Base-by-base conservation (phyloP, 1,284 basidiomycete species). In the Schizophyllum amplum region DNA sequence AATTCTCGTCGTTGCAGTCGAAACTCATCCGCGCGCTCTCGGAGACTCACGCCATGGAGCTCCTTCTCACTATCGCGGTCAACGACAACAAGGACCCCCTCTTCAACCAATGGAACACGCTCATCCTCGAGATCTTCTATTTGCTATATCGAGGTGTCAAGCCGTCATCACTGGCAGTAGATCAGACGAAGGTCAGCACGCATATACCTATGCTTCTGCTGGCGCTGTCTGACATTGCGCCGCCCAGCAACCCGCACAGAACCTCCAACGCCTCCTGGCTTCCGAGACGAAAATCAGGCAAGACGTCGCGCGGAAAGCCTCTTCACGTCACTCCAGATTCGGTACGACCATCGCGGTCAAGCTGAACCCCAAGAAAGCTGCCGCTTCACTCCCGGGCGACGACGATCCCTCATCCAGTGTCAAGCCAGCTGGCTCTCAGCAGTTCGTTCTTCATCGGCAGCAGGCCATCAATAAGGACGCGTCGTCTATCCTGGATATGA, bases 61-160 rank as follows among this genome's bases (percentile, higher is more conserved):
- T 97, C 4, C 72, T 98, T 13, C 75, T 94, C 51, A 93, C 91
- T 4, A 83, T 96, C 57, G 89, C 92, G 7, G 83, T 88, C 2
- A 91, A 89, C 65, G 75, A 83, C 0, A 72, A 75, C 51, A 81
- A 81, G 51, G 87, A 92, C 65, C 77, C 84, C 15, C 78, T 92
- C 60, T 87, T 92, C 70, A 88, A 86, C 59, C 76, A 78, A 6
- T 94, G 84, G 79, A 97, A 97, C 67, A 90, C 92, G 3, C 78
- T 97, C 46, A 79, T 92, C 1, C 81, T 98, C 27, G 95, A 98
- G 70, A 94, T 94, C 27, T 79, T 95, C 60, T 94, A 94, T 68
- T 81, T 96, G 5, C 74, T 95, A 9, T 91, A 92, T 69, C 82
- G 93, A 46, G 87, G 88, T 1, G 79, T 90, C 54, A 84, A 80